Percentiles rank a stretch among this genome's conserved stretches.
These are phyloP conservation scores for Talaromyces wortmannii DNA, from an alignment of 495 filamentous ascomycete genomes.

Conservation along the genomic window DNA sequence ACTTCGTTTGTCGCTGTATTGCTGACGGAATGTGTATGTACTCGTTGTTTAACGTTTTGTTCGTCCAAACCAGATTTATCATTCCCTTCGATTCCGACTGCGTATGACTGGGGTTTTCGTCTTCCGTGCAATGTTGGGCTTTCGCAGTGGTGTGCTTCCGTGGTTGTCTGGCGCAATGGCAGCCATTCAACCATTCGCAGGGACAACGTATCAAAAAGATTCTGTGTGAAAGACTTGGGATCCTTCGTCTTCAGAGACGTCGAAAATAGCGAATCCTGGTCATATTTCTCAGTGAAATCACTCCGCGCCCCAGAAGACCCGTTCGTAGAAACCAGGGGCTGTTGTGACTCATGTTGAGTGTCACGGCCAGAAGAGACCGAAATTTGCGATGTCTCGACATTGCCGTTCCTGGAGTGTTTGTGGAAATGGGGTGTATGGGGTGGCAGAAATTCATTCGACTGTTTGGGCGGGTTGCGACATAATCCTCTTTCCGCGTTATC, in stretches of 20 bases:
- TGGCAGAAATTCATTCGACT: conserved; percentile 22
- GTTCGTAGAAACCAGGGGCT: background rate
- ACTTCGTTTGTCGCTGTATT: conserved; percentile 1
- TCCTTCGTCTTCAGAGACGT: conserved; percentile 57
- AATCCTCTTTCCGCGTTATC: conserved; percentile 70
- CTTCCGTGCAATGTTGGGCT: conserved; percentile 9
- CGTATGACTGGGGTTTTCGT: conserved; percentile 1
- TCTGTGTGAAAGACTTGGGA: conserved; percentile 78
- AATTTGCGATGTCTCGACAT: background rate
- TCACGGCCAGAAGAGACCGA: background rate
- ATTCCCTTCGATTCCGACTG: background rate
- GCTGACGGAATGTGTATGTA: background rate
- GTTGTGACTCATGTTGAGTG: background rate
- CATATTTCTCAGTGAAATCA: conserved; percentile 4
- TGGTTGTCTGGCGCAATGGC: conserved; percentile 38
- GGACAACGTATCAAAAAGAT: conserved; percentile 69
- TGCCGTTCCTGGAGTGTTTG: background rate
- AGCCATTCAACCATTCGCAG: conserved; percentile 79
- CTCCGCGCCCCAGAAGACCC: background rate
- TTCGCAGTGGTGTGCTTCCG: conserved; percentile 12
- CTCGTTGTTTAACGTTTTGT: conserved; percentile 10
- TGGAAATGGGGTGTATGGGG: conserved; percentile 5
- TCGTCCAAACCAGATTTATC: background rate
- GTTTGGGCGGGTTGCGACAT: conserved; percentile 50
- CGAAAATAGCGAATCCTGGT: conserved; percentile 15